These are phyloP conservation scores for Dendrobium chrysotoxum DNA, from an alignment of 106 monocot species.

Conservation along the genomic window DNA sequence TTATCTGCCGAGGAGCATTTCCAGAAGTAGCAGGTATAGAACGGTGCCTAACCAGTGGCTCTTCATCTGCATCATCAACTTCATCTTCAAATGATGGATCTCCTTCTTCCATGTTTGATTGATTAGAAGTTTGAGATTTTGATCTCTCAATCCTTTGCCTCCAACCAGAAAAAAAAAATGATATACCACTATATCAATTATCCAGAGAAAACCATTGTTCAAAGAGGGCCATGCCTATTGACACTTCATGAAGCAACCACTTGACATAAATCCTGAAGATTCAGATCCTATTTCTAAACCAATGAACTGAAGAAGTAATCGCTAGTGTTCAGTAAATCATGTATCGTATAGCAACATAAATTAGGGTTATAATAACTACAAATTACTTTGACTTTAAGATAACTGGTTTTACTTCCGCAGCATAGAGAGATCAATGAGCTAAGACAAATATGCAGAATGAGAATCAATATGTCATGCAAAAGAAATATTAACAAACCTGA, in stretches of 20 bases:
- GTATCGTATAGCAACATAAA: not conserved
- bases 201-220: not conserved
- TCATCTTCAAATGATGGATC: constrained; percentile 42
- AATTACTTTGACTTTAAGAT: not conserved
- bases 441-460: not conserved
- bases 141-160: constrained; percentile 45
- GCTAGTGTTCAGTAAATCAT: not conserved
- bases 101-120: constrained; percentile 17
- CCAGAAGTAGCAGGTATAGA: constrained; percentile 28
- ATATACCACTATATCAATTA: not conserved
- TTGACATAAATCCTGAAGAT: not conserved
- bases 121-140: constrained; percentile 25
- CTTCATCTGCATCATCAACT: constrained; percentile 63
- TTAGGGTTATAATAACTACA: not conserved
- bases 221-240: not conserved
- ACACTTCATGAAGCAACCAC: not conserved
- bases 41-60: constrained; percentile 40
- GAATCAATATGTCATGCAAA: not conserved
- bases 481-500: not conserved
- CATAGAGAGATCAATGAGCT: not conserved
- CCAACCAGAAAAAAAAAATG: constrained; percentile 21
- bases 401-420: not conserved
- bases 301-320: not conserved
- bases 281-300: not conserved
- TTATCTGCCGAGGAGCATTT: constrained; percentile 21